Evolutionary conservation across 306 rosid genomes (phyloP), one percentile per base, ranked within the genome.

Genomic region (Rosa rugosa): DNA sequence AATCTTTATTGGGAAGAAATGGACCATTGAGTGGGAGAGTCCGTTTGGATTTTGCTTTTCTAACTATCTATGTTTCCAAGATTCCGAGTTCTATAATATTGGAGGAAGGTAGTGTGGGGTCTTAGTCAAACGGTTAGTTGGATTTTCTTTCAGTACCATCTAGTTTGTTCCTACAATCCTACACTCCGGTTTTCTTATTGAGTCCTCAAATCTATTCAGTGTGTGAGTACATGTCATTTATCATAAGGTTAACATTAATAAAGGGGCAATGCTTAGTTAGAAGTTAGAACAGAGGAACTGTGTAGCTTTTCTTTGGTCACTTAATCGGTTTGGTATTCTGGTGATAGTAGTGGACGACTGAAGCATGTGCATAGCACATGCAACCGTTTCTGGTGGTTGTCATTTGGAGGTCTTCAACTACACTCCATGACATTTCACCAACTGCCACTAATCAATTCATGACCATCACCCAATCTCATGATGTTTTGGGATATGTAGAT

Each of bases 81-180:
- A 86, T 91, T 87, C 92, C 77, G 51, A 73, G 76, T 51, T 70
- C 79, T 56, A 75, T 79, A 63, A 68, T 77, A 64, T 60, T 76
- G 17, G 69, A 64, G 60, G 82, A 57, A 63, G 82, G 69, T 46
- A 25, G 50, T 27, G 49, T 86, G 87, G 96, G 86, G 10, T 91
- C 85, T 78, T 31, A n/a, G 74, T 86, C 84, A 83, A 89, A 77
- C 91, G 90, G 91, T 90, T 84, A 69, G 85, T 83, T 89, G 93
- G 89, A 76, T 89, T 91, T 87, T 90, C 80, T 85, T 46, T 80
- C 72, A 78, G 79, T 85, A 80, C 68, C 80, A 75, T 84, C 73
- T 83, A 85, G 80, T 75, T 88, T 87, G 88, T 93, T 83, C 83
- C 75, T 54, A 38, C 79, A 82, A 75, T 79, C 51, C 20, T 54